Evolutionary conservation across 345 rosid genomes (phyloP), one percentile per base, ranked within the genome.

Genomic region (Eucalyptus guilfoylei): DNA sequence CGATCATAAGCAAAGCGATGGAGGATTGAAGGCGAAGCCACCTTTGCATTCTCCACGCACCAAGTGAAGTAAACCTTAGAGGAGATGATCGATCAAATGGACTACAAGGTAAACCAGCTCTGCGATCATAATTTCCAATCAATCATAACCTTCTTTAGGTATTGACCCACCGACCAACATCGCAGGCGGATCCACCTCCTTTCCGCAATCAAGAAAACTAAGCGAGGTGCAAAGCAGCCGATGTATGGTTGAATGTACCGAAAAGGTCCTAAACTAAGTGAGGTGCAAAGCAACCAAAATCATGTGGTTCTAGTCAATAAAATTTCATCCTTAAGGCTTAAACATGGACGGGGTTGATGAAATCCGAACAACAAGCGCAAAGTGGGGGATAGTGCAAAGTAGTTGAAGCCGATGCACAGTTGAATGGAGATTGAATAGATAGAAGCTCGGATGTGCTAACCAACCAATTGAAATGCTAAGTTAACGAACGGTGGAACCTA

Each of bases 401-500:
- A 19, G 2, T 1, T 1, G 1, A 11, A 19, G 14, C 8, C 4
- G 81, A 72, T 9, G 45, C 14, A 19, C 2, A 24, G 8, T 3
- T 5, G 28, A 21, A 72, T n/a, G 21, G 21, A 17, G 21, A n/a
- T 34, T 32, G 76, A n/a, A 64, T 2, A 15, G 2, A 19, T 3
- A 5, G 14, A 72, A 37, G 23, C 83, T 72, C 1, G 28, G 14
- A 10, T 37, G 42, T 72, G 28, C 12, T 72, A 37, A 37, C 45
- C 26, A 21, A 72, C 45, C 13, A 3, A 19, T 34, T 19, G 45
- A 37, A 37, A 37, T 2, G 45, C 81, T 19, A 37, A 37, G 26
- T 72, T 37, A 72, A 72, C 8, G 1, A 23, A 10, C 0, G 1
- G 28, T 3, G 42, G 24, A 69, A 69, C 14, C 9, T 6, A 13